Conservation (phyloP, 2,329 filamentous ascomycete genomes). For the Aspergillus clavatus region DNA sequence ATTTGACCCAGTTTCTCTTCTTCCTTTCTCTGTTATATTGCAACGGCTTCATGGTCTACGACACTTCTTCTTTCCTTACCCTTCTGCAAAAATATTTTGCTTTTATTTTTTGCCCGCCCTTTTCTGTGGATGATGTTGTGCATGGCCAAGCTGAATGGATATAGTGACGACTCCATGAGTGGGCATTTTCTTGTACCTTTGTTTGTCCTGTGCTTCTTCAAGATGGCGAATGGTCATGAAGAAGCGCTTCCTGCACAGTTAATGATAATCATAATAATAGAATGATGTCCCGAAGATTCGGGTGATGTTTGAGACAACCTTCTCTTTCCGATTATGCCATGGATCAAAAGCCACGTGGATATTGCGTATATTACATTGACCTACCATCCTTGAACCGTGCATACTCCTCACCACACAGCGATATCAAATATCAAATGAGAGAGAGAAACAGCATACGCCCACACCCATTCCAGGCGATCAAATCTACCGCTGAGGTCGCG, state of each 20-base stretch:
- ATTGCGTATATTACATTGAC: no score
- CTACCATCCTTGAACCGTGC: no score
- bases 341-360: no score
- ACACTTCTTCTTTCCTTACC: conserved; percentile 7
- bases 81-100: conserved; percentile 1
- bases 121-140: conserved; percentile 9
- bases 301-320: conserved; percentile 6
- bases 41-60: conserved; percentile 6
- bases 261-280: conserved; percentile 12
- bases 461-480: conserved; percentile 14
- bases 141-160: conserved; percentile 11
- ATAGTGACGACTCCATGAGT: conserved; percentile 13
- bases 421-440: no score
- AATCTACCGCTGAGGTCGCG: conserved; percentile 21
- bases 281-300: conserved; percentile 1
- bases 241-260: background rate
- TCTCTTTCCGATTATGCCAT: conserved; percentile 10
- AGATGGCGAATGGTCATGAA: background rate
- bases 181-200: conserved; percentile 3
- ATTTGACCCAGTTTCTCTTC: background rate
- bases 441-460: no score
- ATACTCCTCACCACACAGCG: background rate
- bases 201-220: no score
- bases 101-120: no score
- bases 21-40: background rate